phyloP scores from a whole-genome alignment of 208 protist genomes.

The Sergeia podlipaevii region DNA sequence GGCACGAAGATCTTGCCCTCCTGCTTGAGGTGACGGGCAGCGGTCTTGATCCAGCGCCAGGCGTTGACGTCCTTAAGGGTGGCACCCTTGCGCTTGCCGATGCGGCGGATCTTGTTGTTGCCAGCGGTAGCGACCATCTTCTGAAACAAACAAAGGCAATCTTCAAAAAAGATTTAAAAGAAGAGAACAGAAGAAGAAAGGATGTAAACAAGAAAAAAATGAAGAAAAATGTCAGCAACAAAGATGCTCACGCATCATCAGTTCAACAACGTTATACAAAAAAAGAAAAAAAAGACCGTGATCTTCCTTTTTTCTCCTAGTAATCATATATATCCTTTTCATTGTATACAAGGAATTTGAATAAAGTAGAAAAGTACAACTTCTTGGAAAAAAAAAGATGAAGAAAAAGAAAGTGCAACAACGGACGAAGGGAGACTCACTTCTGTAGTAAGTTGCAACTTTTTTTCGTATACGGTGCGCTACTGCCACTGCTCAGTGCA shows the following conservation, averaged over 20 bases:
- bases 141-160: background rate
- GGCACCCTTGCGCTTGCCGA: constrained; percentile 89
- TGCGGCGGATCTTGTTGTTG: constrained; percentile 80
- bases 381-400: constrained; percentile 7
- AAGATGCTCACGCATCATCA: background rate
- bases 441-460: too few species aligned
- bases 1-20: constrained; percentile 93
- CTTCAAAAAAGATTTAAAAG: constrained; percentile 7
- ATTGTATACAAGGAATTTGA: constrained; percentile 6
- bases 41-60: constrained; percentile 94
- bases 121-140: constrained; percentile 35
- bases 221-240: background rate
- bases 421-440: too few species aligned
- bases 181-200: background rate
- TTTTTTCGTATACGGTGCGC: too few species aligned
- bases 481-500: too few species aligned
- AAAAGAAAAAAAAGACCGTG: constrained; percentile 17
- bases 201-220: background rate
- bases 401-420: constrained; percentile 8
- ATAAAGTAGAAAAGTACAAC: background rate
- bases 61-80: constrained; percentile 94
- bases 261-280: background rate
- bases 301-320: constrained; percentile 4
- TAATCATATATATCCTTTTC: background rate
- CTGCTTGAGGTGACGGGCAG: constrained; percentile 95